Percentiles rank a stretch among this genome's conserved stretches.
Conservation (phyloP, 768 basidiomycete genomes). For the Amanita brunnescens region DNA sequence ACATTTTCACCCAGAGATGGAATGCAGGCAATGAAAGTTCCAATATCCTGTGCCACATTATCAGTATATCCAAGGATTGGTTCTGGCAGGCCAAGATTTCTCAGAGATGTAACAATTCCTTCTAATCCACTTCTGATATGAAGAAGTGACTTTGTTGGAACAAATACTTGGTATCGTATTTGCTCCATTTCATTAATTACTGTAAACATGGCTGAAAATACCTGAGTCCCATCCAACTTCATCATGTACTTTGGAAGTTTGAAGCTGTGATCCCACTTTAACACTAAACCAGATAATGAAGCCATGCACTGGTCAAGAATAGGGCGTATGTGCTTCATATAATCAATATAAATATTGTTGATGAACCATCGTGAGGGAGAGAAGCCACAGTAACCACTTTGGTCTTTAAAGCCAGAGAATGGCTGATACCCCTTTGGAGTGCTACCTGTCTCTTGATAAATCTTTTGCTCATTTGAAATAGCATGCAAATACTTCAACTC, state of each 20-base stretch:
- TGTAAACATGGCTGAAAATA: slow-evolving; percentile 10
- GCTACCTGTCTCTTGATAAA: not conserved
- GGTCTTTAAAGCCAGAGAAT: slow-evolving; percentile 10
- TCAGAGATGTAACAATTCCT: slow-evolving; percentile 5
- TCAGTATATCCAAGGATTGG: slow-evolving; percentile 9
- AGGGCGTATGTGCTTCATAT: slow-evolving; percentile 12
- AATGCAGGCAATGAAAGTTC: slow-evolving; percentile 11
- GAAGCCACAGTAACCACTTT: slow-evolving; percentile 8
- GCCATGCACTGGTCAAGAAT: slow-evolving; percentile 12
- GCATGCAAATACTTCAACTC: slow-evolving; percentile 11
- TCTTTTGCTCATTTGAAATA: not conserved
- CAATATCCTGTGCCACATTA: slow-evolving; percentile 8
- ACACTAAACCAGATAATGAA: slow-evolving; percentile 5
- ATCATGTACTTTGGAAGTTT: slow-evolving; percentile 10
- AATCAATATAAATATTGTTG: slow-evolving; percentile 11
- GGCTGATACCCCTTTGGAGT: not conserved
- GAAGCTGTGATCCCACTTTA: slow-evolving; percentile 13
- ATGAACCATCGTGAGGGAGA: slow-evolving; percentile 9
- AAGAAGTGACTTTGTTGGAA: slow-evolving; percentile 11
- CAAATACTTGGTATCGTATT: slow-evolving; percentile 3
- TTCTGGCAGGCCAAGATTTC: slow-evolving; percentile 8
- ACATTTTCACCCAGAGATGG: slow-evolving; percentile 11
- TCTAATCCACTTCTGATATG: slow-evolving; percentile 8
- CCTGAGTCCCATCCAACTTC: slow-evolving; percentile 7
- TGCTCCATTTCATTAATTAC: slow-evolving; percentile 13